These are phyloP conservation scores for Cordyceps javanica DNA, from an alignment of 2,329 filamentous ascomycete species.

Conservation along the genomic window DNA sequence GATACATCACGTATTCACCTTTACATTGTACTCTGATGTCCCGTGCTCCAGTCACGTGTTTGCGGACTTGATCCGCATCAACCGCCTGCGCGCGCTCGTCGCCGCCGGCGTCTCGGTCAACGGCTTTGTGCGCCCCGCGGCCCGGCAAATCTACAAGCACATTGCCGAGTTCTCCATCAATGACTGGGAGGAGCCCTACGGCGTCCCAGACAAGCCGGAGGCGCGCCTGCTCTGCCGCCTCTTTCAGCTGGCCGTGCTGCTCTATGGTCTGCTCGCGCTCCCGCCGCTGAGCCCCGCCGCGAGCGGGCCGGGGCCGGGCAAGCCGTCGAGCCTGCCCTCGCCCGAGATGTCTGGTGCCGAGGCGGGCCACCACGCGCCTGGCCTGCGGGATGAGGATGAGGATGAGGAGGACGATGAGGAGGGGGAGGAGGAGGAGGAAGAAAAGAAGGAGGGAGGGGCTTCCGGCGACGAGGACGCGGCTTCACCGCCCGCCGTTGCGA, in stretches of 20 bases:
- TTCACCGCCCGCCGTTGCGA: not conserved
- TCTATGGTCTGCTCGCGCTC: constrained; percentile 6
- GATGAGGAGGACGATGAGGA: not conserved
- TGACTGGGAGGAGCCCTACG: constrained; percentile 5
- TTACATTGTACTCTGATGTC: not conserved
- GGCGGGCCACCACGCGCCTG: not conserved
- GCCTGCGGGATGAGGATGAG: not conserved
- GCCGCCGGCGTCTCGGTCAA: not conserved
- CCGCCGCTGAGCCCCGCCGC: not conserved
- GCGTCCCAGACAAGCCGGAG: constrained; percentile 6
- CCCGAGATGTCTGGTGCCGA: not conserved
- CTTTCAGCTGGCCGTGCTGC: not conserved
- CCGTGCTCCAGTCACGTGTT: constrained; percentile 5
- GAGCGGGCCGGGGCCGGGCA: not conserved
- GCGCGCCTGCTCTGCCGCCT: not conserved
- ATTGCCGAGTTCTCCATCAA: not conserved
- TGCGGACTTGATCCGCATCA: not conserved
- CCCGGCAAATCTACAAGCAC: constrained; percentile 4
- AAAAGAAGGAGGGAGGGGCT: not conserved
- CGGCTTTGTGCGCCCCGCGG: not conserved
- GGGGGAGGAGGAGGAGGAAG: not conserved
- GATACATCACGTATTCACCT: not conserved
- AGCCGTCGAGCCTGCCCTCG: not conserved
- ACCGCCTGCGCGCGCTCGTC: constrained; percentile 4
- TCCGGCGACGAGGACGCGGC: not conserved